Evolutionary conservation across 139 green algal genomes (phyloP).

Genomic region (Picochlorum sp.): DNA sequence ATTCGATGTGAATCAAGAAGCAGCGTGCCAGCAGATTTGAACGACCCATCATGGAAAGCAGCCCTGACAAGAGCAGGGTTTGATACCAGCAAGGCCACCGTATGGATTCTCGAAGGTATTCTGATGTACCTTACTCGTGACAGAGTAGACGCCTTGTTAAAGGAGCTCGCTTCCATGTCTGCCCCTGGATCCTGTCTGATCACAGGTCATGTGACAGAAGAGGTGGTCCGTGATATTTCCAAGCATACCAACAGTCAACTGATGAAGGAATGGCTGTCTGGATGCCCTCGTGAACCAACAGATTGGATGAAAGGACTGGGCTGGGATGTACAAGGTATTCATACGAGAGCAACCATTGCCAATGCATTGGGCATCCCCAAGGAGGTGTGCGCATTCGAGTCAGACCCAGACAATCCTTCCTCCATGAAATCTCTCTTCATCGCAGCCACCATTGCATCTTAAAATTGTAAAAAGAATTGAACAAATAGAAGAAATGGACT

Average conservation of each 20-base stretch:
- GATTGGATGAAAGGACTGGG: conserved; percentile 5
- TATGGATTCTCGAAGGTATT: conserved; percentile 49
- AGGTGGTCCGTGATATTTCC: conserved; percentile 12
- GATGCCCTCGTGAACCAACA: conserved; percentile 18
- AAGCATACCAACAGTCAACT: neutral
- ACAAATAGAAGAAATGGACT: conserved; percentile 17
- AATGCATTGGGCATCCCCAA: neutral
- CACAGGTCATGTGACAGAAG: conserved; percentile 10
- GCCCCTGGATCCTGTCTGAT: neutral
- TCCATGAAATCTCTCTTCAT: too few species aligned
- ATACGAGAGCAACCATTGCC: neutral
- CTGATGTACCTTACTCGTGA: conserved; percentile 45
- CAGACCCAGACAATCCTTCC: neutral
- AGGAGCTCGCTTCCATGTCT: neutral
- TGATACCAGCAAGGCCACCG: conserved; percentile 10
- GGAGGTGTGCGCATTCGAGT: conserved; percentile 5
- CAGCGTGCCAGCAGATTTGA: conserved; percentile 4
- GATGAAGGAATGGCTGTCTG: conserved; percentile 26
- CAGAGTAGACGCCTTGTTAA: conserved; percentile 13
- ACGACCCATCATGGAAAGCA: neutral
- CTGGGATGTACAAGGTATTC: neutral
- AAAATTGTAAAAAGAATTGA: neutral
- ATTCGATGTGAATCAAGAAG: neutral
- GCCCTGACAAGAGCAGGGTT: conserved; percentile 13
- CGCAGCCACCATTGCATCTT: neutral